Conservation (phyloP, 1,284 basidiomycete species). For the Mycena sp. region DNA sequence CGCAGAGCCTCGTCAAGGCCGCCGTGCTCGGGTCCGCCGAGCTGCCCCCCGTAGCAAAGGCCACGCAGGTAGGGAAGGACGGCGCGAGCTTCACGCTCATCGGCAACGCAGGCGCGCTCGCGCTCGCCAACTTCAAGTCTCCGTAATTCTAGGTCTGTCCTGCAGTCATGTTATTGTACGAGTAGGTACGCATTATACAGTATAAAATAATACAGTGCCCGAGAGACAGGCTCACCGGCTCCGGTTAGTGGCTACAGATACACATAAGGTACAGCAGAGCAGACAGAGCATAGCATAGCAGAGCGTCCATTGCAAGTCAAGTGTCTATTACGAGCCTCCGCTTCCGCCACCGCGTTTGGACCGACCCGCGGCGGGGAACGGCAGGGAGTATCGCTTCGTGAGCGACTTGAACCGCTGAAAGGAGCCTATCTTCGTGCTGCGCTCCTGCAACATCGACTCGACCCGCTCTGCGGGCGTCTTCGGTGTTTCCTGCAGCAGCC, state of each 20-base stretch:
- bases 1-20: conserved; percentile 51
- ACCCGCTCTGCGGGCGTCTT: conserved; percentile 45
- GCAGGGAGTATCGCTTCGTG: conserved; percentile 57
- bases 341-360: conserved; percentile 15
- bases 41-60: conserved; percentile 49
- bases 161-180: not conserved
- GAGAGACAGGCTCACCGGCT: not conserved
- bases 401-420: conserved; percentile 48
- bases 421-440: conserved; percentile 23
- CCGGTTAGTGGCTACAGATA: conserved; percentile 21
- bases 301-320: not conserved
- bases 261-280: conserved; percentile 9
- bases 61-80: conserved; percentile 46
- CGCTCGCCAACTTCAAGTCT: conserved; percentile 48
- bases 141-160: too few relatives aligned
- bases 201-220: conserved; percentile 33
- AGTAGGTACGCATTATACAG: not conserved
- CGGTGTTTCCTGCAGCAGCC: conserved; percentile 49
- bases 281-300: not conserved
- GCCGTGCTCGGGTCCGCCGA: conserved; percentile 54
- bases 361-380: conserved; percentile 41
- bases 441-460: conserved; percentile 36
- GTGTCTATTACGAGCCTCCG: not conserved
- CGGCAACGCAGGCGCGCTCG: conserved; percentile 53
- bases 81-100: conserved; percentile 54